phyloP scores from a whole-genome alignment of 345 rosid genomes.

The Brassica carinata region DNA sequence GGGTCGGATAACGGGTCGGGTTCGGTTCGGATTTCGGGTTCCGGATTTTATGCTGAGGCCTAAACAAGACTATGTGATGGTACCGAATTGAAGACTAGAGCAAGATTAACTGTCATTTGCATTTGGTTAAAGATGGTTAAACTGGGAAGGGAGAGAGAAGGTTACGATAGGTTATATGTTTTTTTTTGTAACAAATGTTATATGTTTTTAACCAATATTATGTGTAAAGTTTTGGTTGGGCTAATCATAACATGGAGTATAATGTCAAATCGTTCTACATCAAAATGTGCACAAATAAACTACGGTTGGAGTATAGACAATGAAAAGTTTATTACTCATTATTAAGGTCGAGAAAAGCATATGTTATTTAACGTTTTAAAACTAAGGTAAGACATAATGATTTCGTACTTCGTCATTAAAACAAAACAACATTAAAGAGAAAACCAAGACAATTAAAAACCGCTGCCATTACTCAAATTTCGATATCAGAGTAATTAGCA shows the following conservation, averaged over 20 bases:
- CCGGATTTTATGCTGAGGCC: too few relatives aligned
- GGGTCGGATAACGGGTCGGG: too few relatives aligned
- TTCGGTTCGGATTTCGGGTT: too few relatives aligned
- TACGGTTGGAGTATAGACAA: not conserved
- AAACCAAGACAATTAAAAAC: conserved; percentile 25
- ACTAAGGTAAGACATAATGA: not conserved
- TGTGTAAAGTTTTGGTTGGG: not conserved
- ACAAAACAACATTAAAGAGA: not conserved
- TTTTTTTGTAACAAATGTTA: not conserved
- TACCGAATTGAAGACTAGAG: not conserved
- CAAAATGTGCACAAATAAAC: not conserved
- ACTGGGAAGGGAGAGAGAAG: not conserved
- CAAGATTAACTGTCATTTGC: not conserved
- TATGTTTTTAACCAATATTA: not conserved
- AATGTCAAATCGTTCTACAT: not conserved
- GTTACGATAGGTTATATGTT: not conserved
- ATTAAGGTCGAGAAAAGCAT: not conserved
- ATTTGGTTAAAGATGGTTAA: not conserved
- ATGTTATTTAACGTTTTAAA: too few relatives aligned
- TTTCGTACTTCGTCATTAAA: not conserved
- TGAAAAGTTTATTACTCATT: not conserved
- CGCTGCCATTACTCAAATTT: conserved; percentile 21
- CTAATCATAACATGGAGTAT: not conserved
- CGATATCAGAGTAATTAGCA: not conserved
- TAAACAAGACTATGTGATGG: not conserved